Percentiles rank a stretch among this genome's conserved stretches.
Conservation (phyloP, 306 rosid species). For the Gynostemma pentaphyllum region DNA sequence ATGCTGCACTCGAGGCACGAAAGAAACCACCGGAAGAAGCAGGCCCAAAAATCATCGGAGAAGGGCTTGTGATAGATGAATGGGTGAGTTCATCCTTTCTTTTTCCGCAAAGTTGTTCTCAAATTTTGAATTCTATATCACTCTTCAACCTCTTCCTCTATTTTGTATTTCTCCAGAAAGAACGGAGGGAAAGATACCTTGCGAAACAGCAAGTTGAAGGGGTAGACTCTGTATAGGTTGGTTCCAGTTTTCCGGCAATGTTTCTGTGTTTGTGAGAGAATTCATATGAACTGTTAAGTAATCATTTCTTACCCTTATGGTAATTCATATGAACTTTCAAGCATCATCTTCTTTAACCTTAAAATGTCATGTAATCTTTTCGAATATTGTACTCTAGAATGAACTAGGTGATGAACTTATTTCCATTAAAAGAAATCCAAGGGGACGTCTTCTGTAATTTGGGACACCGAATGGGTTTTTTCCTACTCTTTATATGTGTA, state of each 20-base stretch:
- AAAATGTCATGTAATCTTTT: background rate
- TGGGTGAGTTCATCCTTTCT: slow-evolving; percentile 45
- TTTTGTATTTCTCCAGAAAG: slow-evolving; percentile 45
- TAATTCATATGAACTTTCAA: slow-evolving; percentile 2
- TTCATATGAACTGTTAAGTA: slow-evolving; percentile 1
- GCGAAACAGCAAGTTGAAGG: slow-evolving; percentile 83
- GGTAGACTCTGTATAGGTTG: slow-evolving; percentile 54
- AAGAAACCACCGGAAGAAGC: slow-evolving; percentile 66
- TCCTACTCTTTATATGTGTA: slow-evolving; percentile 2
- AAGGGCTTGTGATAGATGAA: slow-evolving; percentile 95
- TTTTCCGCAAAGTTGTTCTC: background rate
- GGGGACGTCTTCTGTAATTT: slow-evolving; percentile 13
- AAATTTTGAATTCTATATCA: background rate
- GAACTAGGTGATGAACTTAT: background rate
- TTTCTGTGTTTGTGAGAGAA: slow-evolving; percentile 7
- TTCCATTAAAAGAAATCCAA: background rate
- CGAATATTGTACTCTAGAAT: background rate
- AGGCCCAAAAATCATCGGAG: slow-evolving; percentile 68
- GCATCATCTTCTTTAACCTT: background rate
- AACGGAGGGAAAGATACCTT: slow-evolving; percentile 92
- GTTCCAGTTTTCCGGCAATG: slow-evolving; percentile 16
- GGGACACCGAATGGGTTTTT: slow-evolving; percentile 1
- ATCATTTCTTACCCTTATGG: too few species aligned
- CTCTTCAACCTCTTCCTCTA: background rate
- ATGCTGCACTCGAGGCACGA: slow-evolving; percentile 68